Evolutionary conservation across 2,329 filamentous ascomycete genomes (phyloP).

Genomic region (Venturia nashicola): DNA sequence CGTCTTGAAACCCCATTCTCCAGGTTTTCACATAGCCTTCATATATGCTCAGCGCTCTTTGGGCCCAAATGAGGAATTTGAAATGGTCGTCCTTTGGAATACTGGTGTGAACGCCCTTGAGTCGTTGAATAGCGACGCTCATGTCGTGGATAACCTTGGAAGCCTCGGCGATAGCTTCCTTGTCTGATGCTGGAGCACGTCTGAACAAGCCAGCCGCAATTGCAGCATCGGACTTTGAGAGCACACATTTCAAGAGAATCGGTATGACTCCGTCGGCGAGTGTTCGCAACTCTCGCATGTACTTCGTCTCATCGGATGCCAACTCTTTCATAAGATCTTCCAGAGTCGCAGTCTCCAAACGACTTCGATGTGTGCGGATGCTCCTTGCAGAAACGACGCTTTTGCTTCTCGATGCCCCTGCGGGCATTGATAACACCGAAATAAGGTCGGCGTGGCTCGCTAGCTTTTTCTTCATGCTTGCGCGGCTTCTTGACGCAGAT

Average conservation of each 20-base stretch:
- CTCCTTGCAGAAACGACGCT: slow-evolving; percentile 69
- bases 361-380: slow-evolving; percentile 59
- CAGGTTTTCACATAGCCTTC: slow-evolving; percentile 76
- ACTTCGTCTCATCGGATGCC: slow-evolving; percentile 71
- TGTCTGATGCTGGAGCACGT: slow-evolving; percentile 34
- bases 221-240: slow-evolving; percentile 56
- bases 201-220: slow-evolving; percentile 54
- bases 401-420: slow-evolving; percentile 32
- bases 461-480: slow-evolving; percentile 57
- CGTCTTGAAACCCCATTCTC: slow-evolving; percentile 87
- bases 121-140: slow-evolving; percentile 77
- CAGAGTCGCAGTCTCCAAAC: slow-evolving; percentile 54
- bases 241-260: slow-evolving; percentile 73
- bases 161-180: slow-evolving; percentile 49
- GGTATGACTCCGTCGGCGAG: slow-evolving; percentile 92
- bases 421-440: slow-evolving; percentile 70
- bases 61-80: slow-evolving; percentile 68
- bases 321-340: slow-evolving; percentile 71
- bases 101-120: slow-evolving; percentile 68
- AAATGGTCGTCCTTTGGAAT: slow-evolving; percentile 64
- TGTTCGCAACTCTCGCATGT: slow-evolving; percentile 81
- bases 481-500: slow-evolving; percentile 25
- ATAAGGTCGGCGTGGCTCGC: slow-evolving; percentile 92
- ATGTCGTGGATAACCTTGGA: slow-evolving; percentile 87
- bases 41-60: slow-evolving; percentile 67